Conservation (phyloP, 2,329 filamentous ascomycete genomes). For the Claviceps arundinis region DNA sequence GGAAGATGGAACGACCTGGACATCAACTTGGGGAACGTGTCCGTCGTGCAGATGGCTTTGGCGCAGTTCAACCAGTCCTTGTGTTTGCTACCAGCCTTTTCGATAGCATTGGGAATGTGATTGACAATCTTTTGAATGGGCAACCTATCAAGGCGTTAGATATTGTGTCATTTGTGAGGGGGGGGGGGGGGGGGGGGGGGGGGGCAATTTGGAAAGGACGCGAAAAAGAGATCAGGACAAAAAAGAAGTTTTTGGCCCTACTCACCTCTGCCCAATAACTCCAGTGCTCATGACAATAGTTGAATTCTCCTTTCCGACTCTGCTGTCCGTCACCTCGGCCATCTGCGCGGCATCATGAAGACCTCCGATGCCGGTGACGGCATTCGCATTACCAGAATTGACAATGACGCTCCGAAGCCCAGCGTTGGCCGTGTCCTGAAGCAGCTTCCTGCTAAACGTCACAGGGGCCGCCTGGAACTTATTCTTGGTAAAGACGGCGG, state of each 20-base stretch:
- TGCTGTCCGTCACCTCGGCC: constrained; percentile 64
- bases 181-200: too few species aligned
- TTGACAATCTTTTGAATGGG: constrained; percentile 82
- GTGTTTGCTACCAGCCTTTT: constrained; percentile 60
- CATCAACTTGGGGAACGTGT: constrained; percentile 93
- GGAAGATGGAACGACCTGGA: constrained; percentile 76
- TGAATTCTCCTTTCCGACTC: constrained; percentile 32
- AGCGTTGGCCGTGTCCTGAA: constrained; percentile 51
- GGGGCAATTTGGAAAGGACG: too few species aligned
- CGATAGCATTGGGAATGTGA: constrained; percentile 65
- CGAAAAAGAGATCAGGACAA: too few species aligned
- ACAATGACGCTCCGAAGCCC: constrained; percentile 74
- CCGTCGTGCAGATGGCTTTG: constrained; percentile 90
- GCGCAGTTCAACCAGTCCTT: constrained; percentile 78
- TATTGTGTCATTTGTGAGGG: background rate
- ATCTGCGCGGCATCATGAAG: constrained; percentile 79
- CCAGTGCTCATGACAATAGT: constrained; percentile 98
- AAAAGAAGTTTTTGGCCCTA: background rate
- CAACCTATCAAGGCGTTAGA: constrained; percentile 35
- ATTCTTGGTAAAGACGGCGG: constrained; percentile 94
- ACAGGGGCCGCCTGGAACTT: constrained; percentile 96
- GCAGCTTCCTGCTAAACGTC: constrained; percentile 62
- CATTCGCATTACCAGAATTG: constrained; percentile 95
- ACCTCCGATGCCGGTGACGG: constrained; percentile 83
- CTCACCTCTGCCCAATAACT: constrained; percentile 81